Evolutionary conservation across 169 alveolate genomes (phyloP), one percentile per base, ranked within the genome.

Genomic region (Cryptosporidium felis): DNA sequence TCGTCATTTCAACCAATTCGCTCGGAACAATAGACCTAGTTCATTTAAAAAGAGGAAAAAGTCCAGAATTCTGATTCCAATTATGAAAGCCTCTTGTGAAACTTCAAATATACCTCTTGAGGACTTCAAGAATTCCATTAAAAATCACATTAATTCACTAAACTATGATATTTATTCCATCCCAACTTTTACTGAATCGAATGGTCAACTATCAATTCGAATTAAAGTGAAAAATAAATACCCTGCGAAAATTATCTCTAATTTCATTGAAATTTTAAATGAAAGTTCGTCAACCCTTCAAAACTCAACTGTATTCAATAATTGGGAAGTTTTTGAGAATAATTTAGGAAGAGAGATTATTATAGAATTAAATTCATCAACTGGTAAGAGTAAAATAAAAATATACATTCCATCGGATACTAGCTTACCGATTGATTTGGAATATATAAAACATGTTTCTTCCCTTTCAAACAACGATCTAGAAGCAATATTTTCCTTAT

Each of bases 331-430:
- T 36, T 12, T 5, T 21, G 58, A 51, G 10, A 36, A 38, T 53
- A 49, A 1, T 21, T n/a, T 36, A 53, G 85, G 85, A 28, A 74
- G 56, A 41, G 56, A 32, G 28, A 74, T 74, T 16, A 42, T 42
- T 10, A 74, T 74, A 38, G 66, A 18, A 34, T 40, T 38, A 5
- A 49, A 38, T 61, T 21, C 56, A 10, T 47, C n/a, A 23, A 8
- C 32, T 16, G 38, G 28, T 32, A 23, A 38, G 40, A 42, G 51
- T 10, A 8, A 9, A 16, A 21, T 74, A 18, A 49, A 74, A 23
- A 56, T 74, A 18, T 49, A 38, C 21, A 49, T 74, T 12, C 85
- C 85, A 1, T 14, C 60, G 18, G 66, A 74, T 5, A 56, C 34
- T 53, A 36, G 18, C 26, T 18, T 6, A 4, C 59, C 40, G n/a